Conservation (phyloP, 2,329 filamentous ascomycete genomes). For the Cercospora brassicicola region DNA sequence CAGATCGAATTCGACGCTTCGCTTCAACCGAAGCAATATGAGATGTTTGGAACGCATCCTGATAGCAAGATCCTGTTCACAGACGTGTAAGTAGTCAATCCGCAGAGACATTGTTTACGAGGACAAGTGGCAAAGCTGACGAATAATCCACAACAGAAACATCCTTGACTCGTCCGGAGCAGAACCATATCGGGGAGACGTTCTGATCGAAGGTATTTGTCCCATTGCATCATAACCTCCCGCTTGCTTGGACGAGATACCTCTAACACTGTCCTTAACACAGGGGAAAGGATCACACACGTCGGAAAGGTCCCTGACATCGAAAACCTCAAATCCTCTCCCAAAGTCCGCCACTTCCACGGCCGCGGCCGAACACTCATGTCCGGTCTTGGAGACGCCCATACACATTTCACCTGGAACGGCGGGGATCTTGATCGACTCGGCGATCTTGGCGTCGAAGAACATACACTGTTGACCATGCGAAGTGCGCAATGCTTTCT, state of each 20-base stretch:
- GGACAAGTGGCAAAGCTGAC: no score
- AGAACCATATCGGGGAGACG: conserved; percentile 12
- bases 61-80: conserved; percentile 41
- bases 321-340: conserved; percentile 34
- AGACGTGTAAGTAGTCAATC: conserved; percentile 40
- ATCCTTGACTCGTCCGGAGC: conserved; percentile 43
- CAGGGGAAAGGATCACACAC: conserved; percentile 3
- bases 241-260: no score
- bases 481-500: conserved; percentile 48
- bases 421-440: conserved; percentile 46
- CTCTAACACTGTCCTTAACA: no score
- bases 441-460: conserved; percentile 48
- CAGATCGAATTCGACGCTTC: conserved; percentile 36
- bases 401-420: conserved; percentile 55
- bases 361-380: conserved; percentile 51
- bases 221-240: no score
- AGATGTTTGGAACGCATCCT: conserved; percentile 40
- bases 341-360: conserved; percentile 42
- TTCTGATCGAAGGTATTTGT: conserved; percentile 14
- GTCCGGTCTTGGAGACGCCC: conserved; percentile 53
- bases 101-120: no score
- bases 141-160: conserved; percentile 23
- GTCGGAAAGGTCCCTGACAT: conserved; percentile 36
- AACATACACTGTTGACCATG: conserved; percentile 51
- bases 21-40: conserved; percentile 40